A percentile compares a stretch with the other conserved stretches of the same genome.
Evolutionary conservation across 1,284 basidiomycete species (phyloP).

Genomic region (Neotropicomus parvogracilis): DNA sequence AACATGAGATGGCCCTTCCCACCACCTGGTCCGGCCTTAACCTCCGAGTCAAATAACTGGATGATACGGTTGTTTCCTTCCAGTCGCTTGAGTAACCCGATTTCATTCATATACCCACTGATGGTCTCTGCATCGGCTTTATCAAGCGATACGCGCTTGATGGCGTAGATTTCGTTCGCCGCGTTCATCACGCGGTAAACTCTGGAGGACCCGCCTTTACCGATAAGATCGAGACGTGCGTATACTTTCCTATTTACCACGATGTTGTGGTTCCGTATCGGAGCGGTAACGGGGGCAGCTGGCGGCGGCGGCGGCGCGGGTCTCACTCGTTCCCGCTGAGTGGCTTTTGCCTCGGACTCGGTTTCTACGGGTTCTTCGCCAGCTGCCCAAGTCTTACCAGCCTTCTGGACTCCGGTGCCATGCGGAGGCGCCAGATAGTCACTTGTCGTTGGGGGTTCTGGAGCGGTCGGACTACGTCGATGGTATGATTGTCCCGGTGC

Average conservation of each 20-base stretch:
- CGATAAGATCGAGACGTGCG: constrained; percentile 80
- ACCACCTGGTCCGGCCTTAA: constrained; percentile 59
- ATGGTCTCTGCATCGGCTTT: constrained; percentile 84
- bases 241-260: constrained; percentile 73
- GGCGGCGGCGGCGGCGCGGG: constrained; percentile 29
- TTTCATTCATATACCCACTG: constrained; percentile 93
- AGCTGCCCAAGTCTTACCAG: constrained; percentile 49
- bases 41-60: constrained; percentile 81
- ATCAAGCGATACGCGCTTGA: constrained; percentile 86
- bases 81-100: constrained; percentile 79
- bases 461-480: constrained; percentile 60
- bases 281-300: constrained; percentile 18
- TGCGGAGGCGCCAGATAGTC: constrained; percentile 31
- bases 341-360: constrained; percentile 26
- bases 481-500: constrained; percentile 38
- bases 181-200: constrained; percentile 85
- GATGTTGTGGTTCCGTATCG: constrained; percentile 35
- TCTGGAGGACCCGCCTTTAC: constrained; percentile 90
- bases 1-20: constrained; percentile 69
- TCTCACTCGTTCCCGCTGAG: constrained; percentile 24
- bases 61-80: constrained; percentile 89
- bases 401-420: constrained; percentile 21
- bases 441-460: constrained; percentile 50
- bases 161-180: constrained; percentile 75
- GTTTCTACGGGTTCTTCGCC: constrained; percentile 37